Evolutionary conservation across 1,284 basidiomycete genomes (phyloP).

Genomic region (Coniferiporia sulphurascens): DNA sequence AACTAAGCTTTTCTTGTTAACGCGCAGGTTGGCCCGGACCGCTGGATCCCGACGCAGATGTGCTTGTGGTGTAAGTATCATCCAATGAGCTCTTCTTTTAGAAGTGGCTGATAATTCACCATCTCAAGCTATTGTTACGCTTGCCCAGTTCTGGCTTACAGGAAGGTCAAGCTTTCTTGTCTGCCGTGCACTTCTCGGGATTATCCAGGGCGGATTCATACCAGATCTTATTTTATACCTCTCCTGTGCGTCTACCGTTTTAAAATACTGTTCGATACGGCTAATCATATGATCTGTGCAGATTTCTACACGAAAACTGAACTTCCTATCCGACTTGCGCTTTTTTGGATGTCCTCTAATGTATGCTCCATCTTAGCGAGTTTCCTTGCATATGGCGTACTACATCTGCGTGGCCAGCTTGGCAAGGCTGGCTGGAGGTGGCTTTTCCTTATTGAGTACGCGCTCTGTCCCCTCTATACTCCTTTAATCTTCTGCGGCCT

Average conservation of each 20-base stretch:
- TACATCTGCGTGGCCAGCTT: constrained; percentile 52
- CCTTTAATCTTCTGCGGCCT: background rate
- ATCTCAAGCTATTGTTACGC: constrained; percentile 44
- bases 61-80: constrained; percentile 22
- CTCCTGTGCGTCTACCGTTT: constrained; percentile 41
- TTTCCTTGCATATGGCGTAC: constrained; percentile 61
- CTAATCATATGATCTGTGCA: constrained; percentile 17
- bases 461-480: constrained; percentile 13
- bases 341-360: constrained; percentile 65
- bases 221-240: constrained; percentile 64
- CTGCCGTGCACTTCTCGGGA: constrained; percentile 30
- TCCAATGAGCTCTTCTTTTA: background rate
- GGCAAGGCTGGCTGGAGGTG: constrained; percentile 59
- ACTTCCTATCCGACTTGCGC: constrained; percentile 59
- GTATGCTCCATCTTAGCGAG: constrained; percentile 47
- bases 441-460: constrained; percentile 52
- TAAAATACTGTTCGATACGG: background rate
- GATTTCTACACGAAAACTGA: constrained; percentile 67
- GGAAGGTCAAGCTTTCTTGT: constrained; percentile 51
- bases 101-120: constrained; percentile 25
- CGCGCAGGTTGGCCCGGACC: constrained; percentile 52
- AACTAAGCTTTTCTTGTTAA: background rate
- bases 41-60: constrained; percentile 68
- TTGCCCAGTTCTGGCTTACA: constrained; percentile 59
- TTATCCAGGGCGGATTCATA: constrained; percentile 61